Conservation (phyloP, 1,284 basidiomycete species). For the Sphaerobolus stellatus region DNA sequence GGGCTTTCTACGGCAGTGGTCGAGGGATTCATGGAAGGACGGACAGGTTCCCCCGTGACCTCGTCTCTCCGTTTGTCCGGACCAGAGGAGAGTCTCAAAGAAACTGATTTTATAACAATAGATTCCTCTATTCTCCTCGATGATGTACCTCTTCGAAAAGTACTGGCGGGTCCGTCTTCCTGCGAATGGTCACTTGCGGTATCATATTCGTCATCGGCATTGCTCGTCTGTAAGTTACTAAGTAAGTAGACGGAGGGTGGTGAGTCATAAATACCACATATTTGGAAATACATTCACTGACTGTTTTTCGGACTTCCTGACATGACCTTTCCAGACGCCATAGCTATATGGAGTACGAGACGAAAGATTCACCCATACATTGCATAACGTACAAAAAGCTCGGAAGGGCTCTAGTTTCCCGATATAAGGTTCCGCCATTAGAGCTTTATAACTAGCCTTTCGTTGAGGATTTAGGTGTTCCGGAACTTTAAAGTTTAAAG, state of each 20-base stretch:
- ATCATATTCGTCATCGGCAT: conserved; percentile 6
- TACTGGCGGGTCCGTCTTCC: too few relatives aligned
- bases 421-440: conserved; percentile 5
- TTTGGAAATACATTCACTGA: neutral
- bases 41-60: too few relatives aligned
- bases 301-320: conserved; percentile 6
- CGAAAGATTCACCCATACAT: conserved; percentile 48
- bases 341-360: conserved; percentile 8
- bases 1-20: too few relatives aligned
- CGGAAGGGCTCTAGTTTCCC: conserved; percentile 52
- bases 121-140: too few relatives aligned
- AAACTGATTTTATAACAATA: too few relatives aligned
- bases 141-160: too few relatives aligned
- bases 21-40: too few relatives aligned
- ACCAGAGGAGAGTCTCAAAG: too few relatives aligned
- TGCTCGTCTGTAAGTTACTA: neutral
- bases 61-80: too few relatives aligned
- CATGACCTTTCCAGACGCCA: conserved; percentile 13
- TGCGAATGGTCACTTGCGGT: conserved; percentile 4
- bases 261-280: neutral
- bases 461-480: conserved; percentile 6
- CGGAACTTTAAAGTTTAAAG: too few relatives aligned
- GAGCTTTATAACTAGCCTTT: conserved; percentile 7
- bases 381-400: conserved; percentile 55
- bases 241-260: neutral